Conservation (phyloP, 23 red algal species). For the Chondrus crispus region DNA sequence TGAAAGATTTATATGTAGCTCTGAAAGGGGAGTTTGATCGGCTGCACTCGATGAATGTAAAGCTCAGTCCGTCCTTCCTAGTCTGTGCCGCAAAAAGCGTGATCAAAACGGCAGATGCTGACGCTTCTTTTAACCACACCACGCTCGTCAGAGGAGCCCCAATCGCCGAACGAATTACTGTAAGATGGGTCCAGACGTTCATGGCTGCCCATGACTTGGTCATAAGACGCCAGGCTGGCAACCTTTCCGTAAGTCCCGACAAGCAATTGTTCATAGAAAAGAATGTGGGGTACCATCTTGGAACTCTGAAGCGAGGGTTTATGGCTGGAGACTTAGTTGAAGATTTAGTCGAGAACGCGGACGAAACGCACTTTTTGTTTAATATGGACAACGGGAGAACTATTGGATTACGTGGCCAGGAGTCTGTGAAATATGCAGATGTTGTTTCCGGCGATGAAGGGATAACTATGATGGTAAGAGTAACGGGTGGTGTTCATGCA, state of each 20-base stretch:
- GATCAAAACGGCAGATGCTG: background rate
- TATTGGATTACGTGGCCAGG: background rate
- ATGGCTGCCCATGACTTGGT: background rate
- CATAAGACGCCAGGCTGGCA: background rate
- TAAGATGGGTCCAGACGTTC: background rate
- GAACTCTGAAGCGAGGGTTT: background rate
- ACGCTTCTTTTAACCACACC: background rate
- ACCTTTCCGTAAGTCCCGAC: background rate
- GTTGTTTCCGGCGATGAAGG: background rate
- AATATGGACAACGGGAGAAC: background rate
- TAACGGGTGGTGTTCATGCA: background rate
- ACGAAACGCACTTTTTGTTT: background rate
- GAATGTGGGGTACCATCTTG: background rate
- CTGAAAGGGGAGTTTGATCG: background rate
- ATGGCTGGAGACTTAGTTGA: background rate
- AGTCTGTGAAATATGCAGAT: constrained; percentile 10
- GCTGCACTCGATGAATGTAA: background rate
- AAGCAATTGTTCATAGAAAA: background rate
- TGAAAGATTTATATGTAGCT: background rate
- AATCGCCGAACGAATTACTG: background rate
- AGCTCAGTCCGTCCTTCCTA: background rate
- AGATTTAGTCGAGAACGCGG: background rate
- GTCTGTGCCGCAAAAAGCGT: background rate
- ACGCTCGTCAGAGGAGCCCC: background rate
- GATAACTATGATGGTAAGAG: constrained; percentile 11